Base-by-base conservation (phyloP, 2,329 filamentous ascomycete species). In the Cadophora luteo-olivacea region DNA sequence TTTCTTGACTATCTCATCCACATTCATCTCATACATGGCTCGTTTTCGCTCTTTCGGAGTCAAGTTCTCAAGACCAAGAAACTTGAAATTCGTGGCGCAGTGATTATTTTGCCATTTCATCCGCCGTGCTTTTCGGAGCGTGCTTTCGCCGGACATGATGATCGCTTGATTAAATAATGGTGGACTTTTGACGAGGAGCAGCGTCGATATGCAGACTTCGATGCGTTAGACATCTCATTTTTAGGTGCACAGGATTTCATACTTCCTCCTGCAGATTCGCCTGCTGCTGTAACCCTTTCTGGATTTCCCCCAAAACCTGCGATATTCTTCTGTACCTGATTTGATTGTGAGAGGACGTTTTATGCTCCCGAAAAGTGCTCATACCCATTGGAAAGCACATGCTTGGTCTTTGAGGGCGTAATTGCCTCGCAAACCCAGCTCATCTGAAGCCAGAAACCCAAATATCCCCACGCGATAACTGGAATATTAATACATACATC, bases 221-320 rank as follows among this genome's bases (percentile, higher is more conserved):
- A 55, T 9, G 12, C 5, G 52, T 55, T n/a, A 55, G 29, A 38
- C 3, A 11, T 38, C 8, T 14, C 7, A 38, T 55, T 55, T 19
- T 9, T 8, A 19, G 8, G 19, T 8, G 51, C 3, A 8, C 3
- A n/a, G 14, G 32, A 49, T 33, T 48, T 45, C 48, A 12, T 70
- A 73, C 72, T 73, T 57, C 66, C 65, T 9, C 72, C 72, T 25
- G 72, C 72, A 38, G 70, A 83, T 69, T 84, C 80, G n/a, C 84
- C 84, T 22, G 80, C 74, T 22, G 79, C 72, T 1, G 77, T 79
- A 12, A 79, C 66, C 16, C 65, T 69, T 0, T 69, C 55, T 2
- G 77, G 73, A 61, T 79, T 73, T 7, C 78, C 78, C 4, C 78
- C 77, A 60, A 80, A 80, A 1, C 74, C 76, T 0, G 68, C 45